Evolutionary conservation across 2,329 filamentous ascomycete genomes (phyloP).

Genomic region (Graphium sp.): DNA sequence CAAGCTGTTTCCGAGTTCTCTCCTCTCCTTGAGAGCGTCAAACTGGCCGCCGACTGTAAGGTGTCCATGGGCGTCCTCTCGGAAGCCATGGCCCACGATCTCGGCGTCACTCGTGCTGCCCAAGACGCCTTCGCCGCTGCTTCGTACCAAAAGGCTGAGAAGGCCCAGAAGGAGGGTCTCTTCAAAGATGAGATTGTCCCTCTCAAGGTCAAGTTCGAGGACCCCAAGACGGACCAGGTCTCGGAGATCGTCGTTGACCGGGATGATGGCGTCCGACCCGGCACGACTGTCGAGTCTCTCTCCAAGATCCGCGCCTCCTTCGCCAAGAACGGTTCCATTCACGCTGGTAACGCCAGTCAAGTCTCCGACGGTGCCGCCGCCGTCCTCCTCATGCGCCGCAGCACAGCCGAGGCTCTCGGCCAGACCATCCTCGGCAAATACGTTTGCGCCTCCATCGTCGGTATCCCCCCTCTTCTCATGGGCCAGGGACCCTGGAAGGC

Average conservation of each 20-base stretch:
- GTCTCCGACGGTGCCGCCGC: constrained; percentile 93
- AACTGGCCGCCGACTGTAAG: constrained; percentile 86
- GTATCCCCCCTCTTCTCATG: constrained; percentile 88
- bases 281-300: constrained; percentile 78
- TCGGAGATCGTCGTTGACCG: constrained; percentile 67
- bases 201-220: constrained; percentile 70
- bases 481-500: constrained; percentile 90
- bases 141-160: constrained; percentile 78
- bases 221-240: constrained; percentile 78
- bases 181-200: constrained; percentile 88
- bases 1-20: constrained; percentile 85
- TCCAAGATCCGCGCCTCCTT: constrained; percentile 84
- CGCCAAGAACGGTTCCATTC: constrained; percentile 79
- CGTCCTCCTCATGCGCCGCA: constrained; percentile 88
- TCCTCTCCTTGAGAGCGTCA: constrained; percentile 65
- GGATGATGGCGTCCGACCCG: constrained; percentile 76
- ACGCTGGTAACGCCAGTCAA: constrained; percentile 91
- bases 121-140: constrained; percentile 92
- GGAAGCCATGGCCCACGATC: constrained; percentile 86
- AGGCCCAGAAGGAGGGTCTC: constrained; percentile 74
- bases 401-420: constrained; percentile 72
- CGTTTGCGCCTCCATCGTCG: constrained; percentile 69
- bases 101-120: constrained; percentile 48
- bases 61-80: constrained; percentile 91
- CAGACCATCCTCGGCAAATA: constrained; percentile 88